Evolutionary conservation across 441 rosid genomes (phyloP), one percentile per base, ranked within the genome.

Genomic region (Pelargonium fulgidum): DNA sequence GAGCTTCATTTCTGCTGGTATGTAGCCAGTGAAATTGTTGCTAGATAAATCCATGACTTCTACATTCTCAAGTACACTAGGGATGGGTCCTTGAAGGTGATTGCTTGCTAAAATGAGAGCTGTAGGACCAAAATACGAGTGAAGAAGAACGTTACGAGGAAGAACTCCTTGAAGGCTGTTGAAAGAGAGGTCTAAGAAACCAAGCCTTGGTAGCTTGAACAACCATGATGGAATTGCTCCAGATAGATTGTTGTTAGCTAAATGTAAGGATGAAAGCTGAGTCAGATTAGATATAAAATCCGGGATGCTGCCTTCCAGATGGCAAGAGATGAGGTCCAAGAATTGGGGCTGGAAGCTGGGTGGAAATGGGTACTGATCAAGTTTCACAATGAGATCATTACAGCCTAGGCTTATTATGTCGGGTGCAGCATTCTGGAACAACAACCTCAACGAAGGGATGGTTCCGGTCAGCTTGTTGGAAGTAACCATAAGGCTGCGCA

Each of bases 291-390:
- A 64, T 7, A 79, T 67, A 29, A 68, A 73, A 70, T 41, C 29
- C 36, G 70, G 75, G 33, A 79, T 70, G 41, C 9, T 11, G 12
- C 82, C 82, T 73, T 22, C 45, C 11, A 76, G 22, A 16, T 67
- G 61, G 26, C 69, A 66, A 4, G 59, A 66, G 11, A 59, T 22
- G 0, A 66, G 61, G 17, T 12, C 41, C 39, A 67, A 47, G 12
- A 67, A 12, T 48, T 0, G 9, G 2, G 69, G 61, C 19, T 45
- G 54, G 61, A 67, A 67, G 41, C 8, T 67, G 1, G 14, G 33
- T 22, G 69, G 69, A 5, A 67, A 22, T 7, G 62, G 33, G 39
- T 12, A 11, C 5, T 45, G 16, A 19, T 67, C 61, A 8, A 16
- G 0, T 24, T 61, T 61, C 3, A 67, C 19, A 14, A 4, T 45